A percentile compares a stretch with the other conserved stretches of the same genome.
Conservation (phyloP, 1,284 basidiomycete genomes). For the Fomitopsis betulina region DNA sequence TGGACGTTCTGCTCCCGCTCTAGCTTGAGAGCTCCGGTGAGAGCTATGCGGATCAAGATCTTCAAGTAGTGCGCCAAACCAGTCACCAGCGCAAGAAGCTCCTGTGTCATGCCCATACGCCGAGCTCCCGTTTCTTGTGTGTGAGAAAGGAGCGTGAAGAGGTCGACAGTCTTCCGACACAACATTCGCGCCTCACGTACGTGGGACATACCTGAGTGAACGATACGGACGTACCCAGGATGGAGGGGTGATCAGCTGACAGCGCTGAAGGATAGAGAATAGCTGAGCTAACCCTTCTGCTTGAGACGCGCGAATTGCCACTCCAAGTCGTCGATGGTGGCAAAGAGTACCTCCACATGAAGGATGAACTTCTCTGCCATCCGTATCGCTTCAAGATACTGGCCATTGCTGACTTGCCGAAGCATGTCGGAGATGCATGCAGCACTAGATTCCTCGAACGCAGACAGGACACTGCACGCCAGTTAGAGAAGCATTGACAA, state of each 20-base stretch:
- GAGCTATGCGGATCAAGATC: constrained; percentile 96
- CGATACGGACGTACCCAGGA: not conserved
- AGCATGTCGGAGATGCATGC: constrained; percentile 99
- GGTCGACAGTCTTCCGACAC: constrained; percentile 97
- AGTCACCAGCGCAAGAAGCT: constrained; percentile 95
- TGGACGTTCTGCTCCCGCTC: constrained; percentile 85
- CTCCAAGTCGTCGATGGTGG: constrained; percentile 95
- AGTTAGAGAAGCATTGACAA: constrained; percentile 7
- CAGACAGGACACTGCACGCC: constrained; percentile 79
- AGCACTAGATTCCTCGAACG: constrained; percentile 98
- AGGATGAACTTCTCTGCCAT: constrained; percentile 99
- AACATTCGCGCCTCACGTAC: constrained; percentile 98
- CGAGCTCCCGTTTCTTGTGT: constrained; percentile 89
- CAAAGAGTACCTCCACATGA: constrained; percentile 97
- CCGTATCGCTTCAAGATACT: constrained; percentile 93
- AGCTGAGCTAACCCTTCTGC: constrained; percentile 68
- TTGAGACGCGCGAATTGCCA: constrained; percentile 80
- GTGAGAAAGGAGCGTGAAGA: constrained; percentile 96
- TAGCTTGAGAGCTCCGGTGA: constrained; percentile 93
- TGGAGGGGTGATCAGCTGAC: not conserved
- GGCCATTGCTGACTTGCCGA: constrained; percentile 92
- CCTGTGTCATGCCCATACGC: constrained; percentile 95
- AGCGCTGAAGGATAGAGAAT: constrained; percentile 6
- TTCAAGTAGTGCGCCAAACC: constrained; percentile 99
- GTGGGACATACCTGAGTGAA: constrained; percentile 84